Evolutionary conservation across 75 land plant species (phyloP).

Genomic region (Ceratopteris richardii): DNA sequence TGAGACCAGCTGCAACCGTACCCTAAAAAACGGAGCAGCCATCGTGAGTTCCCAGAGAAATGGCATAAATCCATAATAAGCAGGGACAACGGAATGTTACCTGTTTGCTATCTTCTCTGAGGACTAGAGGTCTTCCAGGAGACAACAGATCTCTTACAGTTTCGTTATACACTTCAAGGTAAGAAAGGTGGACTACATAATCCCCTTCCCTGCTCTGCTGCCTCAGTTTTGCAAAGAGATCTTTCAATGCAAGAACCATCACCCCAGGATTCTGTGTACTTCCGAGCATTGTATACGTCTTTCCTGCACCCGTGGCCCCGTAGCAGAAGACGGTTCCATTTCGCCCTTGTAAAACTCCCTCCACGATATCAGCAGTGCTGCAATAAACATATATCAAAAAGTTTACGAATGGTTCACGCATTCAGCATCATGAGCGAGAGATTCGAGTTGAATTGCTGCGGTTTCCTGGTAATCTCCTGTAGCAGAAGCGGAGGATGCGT

Average conservation of each 20-base stretch:
- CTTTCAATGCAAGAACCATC: slow-evolving; percentile 21
- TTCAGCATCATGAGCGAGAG: neutral
- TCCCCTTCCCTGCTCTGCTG: slow-evolving; percentile 6
- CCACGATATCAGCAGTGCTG: slow-evolving; percentile 19
- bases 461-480: too few relatives aligned
- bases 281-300: slow-evolving; percentile 25
- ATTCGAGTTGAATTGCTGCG: too few relatives aligned
- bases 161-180: slow-evolving; percentile 23
- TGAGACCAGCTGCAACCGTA: slow-evolving; percentile 14
- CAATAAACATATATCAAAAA: neutral
- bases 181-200: slow-evolving; percentile 11
- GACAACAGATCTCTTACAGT: slow-evolving; percentile 17
- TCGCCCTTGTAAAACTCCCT: slow-evolving; percentile 21
- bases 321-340: slow-evolving; percentile 25
- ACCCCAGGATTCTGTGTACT: slow-evolving; percentile 16
- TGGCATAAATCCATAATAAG: too few relatives aligned
- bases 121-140: slow-evolving; percentile 13
- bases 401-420: neutral
- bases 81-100: too few relatives aligned
- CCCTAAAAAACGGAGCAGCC: slow-evolving; percentile 11
- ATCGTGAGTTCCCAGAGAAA: too few relatives aligned
- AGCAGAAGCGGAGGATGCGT: too few relatives aligned
- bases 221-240: slow-evolving; percentile 18
- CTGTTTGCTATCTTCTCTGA: slow-evolving; percentile 22
- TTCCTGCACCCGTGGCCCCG: slow-evolving; percentile 31